phyloP scores from a whole-genome alignment of 306 rosid genomes.

The Vicia faba region DNA sequence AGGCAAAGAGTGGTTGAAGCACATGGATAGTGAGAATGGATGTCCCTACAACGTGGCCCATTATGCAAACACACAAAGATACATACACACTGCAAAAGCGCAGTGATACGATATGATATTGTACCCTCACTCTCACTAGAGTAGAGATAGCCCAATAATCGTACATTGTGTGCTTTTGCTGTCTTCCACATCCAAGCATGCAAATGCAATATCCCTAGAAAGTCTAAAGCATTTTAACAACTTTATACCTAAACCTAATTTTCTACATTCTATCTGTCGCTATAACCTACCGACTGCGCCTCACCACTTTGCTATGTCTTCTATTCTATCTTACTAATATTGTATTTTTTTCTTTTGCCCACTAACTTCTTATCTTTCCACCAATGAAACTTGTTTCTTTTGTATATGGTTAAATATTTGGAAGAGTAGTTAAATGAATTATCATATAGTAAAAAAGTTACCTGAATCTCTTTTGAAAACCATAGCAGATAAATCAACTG shows the following conservation, averaged over 20 bases:
- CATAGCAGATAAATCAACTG: too few species aligned
- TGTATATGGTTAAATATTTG: too few species aligned
- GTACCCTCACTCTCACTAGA: neutral
- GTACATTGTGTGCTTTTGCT: slow-evolving; percentile 60
- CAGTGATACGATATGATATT: neutral
- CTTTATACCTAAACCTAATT: slow-evolving; percentile 32
- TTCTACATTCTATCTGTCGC: slow-evolving; percentile 5
- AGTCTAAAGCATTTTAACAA: slow-evolving; percentile 15
- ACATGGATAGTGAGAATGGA: slow-evolving; percentile 44
- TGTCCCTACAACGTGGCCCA: slow-evolving; percentile 53
- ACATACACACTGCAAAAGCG: neutral
- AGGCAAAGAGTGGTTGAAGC: slow-evolving; percentile 52
- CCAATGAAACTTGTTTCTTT: neutral
- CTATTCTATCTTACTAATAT: slow-evolving; percentile 3
- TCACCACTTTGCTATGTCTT: slow-evolving; percentile 14
- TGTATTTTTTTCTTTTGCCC: neutral
- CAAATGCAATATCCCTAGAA: slow-evolving; percentile 3
- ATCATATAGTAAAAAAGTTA: too few species aligned
- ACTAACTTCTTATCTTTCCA: neutral
- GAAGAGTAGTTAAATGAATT: too few species aligned
- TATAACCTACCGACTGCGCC: slow-evolving; percentile 24
- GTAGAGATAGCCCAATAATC: neutral
- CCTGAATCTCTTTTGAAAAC: too few species aligned
- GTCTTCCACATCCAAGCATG: slow-evolving; percentile 55
- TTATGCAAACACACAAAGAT: slow-evolving; percentile 3